These are phyloP conservation scores for Hamamelis virginiana DNA, from an alignment of 164 flowering plant genomes.

Conservation along the genomic window DNA sequence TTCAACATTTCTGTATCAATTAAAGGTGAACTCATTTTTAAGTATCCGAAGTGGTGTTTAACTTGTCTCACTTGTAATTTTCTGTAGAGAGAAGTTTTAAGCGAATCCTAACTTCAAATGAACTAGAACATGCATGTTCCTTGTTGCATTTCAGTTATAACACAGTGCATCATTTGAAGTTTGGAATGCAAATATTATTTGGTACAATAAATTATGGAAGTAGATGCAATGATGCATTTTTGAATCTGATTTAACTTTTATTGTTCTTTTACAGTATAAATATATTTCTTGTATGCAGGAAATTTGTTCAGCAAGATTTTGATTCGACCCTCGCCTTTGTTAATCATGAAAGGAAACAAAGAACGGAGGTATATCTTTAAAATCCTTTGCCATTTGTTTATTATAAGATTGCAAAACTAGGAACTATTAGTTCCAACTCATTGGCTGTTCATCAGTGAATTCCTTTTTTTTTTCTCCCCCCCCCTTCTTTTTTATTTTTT, in stretches of 20 bases:
- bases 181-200: not conserved
- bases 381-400: not conserved
- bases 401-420: not conserved
- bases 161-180: not conserved
- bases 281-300: constrained; percentile 49
- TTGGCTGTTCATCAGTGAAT: too few species aligned
- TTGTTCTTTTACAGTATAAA: not conserved
- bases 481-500: too few species aligned
- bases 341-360: constrained; percentile 85
- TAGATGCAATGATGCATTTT: not conserved
- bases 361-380: constrained; percentile 62
- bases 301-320: constrained; percentile 86
- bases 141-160: not conserved
- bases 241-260: not conserved
- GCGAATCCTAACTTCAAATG: too few species aligned
- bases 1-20: too few species aligned
- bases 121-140: too few species aligned
- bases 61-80: too few species aligned
- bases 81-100: too few species aligned
- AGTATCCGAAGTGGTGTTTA: too few species aligned
- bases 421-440: too few species aligned
- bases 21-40: too few species aligned
- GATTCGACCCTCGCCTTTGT: constrained; percentile 76
- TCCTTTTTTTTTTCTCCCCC: too few species aligned
- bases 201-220: not conserved